phyloP scores from a whole-genome alignment of 805 yeast species.

The Wickerhamiella siamensis region DNA sequence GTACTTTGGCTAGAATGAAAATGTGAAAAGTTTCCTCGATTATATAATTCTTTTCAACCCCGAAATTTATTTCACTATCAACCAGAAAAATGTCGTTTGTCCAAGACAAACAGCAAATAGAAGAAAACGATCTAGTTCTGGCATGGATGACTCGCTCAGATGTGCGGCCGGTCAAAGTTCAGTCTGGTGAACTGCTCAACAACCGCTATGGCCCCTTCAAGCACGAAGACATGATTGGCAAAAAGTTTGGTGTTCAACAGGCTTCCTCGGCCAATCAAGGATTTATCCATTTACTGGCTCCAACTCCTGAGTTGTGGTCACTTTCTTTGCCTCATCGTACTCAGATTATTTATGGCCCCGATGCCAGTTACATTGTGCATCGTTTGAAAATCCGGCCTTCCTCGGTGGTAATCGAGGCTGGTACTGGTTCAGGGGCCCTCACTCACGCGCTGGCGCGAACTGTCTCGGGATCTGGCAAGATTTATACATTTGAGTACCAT shows the following conservation, averaged over 20 bases:
- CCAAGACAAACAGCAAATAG: constrained; percentile 49
- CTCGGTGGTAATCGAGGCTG: constrained; percentile 81
- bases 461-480: constrained; percentile 42
- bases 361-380: constrained; percentile 80
- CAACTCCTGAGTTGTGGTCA: constrained; percentile 94
- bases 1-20: background rate
- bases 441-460: constrained; percentile 86
- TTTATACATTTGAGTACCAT: constrained; percentile 86
- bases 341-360: constrained; percentile 94
- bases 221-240: constrained; percentile 72
- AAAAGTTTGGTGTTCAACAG: constrained; percentile 72
- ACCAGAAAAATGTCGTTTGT: constrained; percentile 34
- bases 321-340: constrained; percentile 93
- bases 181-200: constrained; percentile 47
- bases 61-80: background rate
- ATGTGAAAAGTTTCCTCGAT: constrained; percentile 6
- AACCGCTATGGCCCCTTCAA: constrained; percentile 84
- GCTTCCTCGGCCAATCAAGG: constrained; percentile 51
- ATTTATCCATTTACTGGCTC: constrained; percentile 74
- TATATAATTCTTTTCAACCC: constrained; percentile 9
- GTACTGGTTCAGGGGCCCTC: constrained; percentile 94
- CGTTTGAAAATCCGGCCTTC: constrained; percentile 62
- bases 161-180: constrained; percentile 58
- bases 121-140: constrained; percentile 75
- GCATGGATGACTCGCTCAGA: constrained; percentile 73